Evolutionary conservation across 2,329 filamentous ascomycete species (phyloP), one percentile per base, ranked within the genome.

Genomic region (Daldinia eschscholtzii): DNA sequence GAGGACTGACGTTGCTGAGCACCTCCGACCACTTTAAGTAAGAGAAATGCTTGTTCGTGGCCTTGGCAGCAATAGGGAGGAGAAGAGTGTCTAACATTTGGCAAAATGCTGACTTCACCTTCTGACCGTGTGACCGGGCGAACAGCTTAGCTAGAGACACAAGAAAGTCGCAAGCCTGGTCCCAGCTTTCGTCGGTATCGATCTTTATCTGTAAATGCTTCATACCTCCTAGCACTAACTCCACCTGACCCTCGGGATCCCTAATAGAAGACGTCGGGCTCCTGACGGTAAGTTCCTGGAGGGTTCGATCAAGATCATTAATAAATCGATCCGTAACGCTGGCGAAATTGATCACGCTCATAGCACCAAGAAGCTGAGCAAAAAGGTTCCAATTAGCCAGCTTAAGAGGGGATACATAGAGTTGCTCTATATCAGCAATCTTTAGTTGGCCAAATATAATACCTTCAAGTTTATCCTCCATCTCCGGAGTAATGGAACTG

Each of bases 401-500:
- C 72, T 94, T 93, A 26, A 98, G 84, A 0, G 93, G 90, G 0
- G 94, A 97, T 7, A 91, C 85, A 69, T 89, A 84, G 3, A 95
- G 83, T 75, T 94, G 90, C 6, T 97, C 93, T 0, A 92, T 90
- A 68, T 98, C 94, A 6, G 94, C 92, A 52, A 91, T 92, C 76
- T 94, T 97, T 9, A 99, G 85, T 79, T 98, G 96, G n/a, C 91
- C 91, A 79, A 98, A 99, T 61, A 99, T 97, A 67, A 99, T 97
- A 70, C 91, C 93, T 78, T 98, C 95, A 4, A 99, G 85, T 73
- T 97, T 95, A 69, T 96, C 93, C 67, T 97, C 94, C 89, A 98
- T 97, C 73, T 98, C 95, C 1, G 89, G 85, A 5, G 93, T 97
- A 72, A 99, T 93, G 20, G 89, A 92, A 37, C 89, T 86, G 50